Conservation (phyloP, 2,329 filamentous ascomycete genomes). For the Alternaria hordeiaustralica region DNA sequence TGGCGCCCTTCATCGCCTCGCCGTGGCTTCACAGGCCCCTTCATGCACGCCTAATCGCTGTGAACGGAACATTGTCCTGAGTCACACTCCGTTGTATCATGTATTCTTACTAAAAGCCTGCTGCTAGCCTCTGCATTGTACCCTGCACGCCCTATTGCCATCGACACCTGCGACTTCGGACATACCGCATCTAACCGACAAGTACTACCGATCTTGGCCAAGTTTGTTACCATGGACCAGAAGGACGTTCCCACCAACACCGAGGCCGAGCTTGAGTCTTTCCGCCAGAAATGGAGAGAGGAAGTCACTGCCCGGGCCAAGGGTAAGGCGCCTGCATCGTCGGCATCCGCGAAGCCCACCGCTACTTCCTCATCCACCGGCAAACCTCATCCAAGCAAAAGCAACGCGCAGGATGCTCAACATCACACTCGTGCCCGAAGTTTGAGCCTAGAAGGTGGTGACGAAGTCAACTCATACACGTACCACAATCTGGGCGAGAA, state of each 20-base stretch:
- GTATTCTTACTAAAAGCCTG: slow-evolving; percentile 26
- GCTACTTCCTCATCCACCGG: slow-evolving; percentile 22
- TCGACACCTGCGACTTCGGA: slow-evolving; percentile 38
- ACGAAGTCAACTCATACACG: slow-evolving; percentile 50
- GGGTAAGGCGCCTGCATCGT: slow-evolving; percentile 26
- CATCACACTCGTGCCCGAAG: slow-evolving; percentile 34
- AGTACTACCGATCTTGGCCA: slow-evolving; percentile 29
- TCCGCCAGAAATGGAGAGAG: slow-evolving; percentile 84
- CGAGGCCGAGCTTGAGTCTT: slow-evolving; percentile 78
- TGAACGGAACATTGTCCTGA: slow-evolving; percentile 7
- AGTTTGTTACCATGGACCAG: slow-evolving; percentile 21
- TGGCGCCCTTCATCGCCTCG: slow-evolving; percentile 15
- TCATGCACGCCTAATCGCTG: slow-evolving; percentile 7
- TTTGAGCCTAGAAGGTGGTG: slow-evolving; percentile 43
- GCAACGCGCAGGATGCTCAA: slow-evolving; percentile 30
- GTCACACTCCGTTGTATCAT: slow-evolving; percentile 21
- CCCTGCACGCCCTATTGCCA: slow-evolving; percentile 6
- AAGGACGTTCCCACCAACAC: slow-evolving; percentile 38
- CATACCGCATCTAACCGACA: slow-evolving; percentile 23
- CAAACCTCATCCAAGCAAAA: slow-evolving; percentile 29
- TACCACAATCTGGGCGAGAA: slow-evolving; percentile 57
- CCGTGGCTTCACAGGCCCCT: slow-evolving; percentile 6
- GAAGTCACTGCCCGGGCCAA: slow-evolving; percentile 69
- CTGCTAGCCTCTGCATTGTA: slow-evolving; percentile 12
- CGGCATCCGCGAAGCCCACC: slow-evolving; percentile 19